Conservation (phyloP, 257 asterid genomes). For the Jacaranda mimosifolia region DNA sequence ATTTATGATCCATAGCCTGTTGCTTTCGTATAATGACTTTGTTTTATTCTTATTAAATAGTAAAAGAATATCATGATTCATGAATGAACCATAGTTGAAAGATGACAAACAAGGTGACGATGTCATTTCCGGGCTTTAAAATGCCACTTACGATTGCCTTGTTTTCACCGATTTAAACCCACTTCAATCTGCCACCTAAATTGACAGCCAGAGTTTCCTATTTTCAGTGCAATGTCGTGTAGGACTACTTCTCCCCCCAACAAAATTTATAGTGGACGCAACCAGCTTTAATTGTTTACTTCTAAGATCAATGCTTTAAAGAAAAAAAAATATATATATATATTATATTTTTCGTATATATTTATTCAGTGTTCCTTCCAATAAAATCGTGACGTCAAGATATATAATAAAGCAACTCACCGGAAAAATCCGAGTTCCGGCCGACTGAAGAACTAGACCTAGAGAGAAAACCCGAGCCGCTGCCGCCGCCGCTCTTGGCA, state of each 20-base stretch:
- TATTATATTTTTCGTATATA: no score
- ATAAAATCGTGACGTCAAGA: no score
- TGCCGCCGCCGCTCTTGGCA: conserved; percentile 26
- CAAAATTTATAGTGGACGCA: conserved; percentile 14
- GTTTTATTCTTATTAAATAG: not conserved
- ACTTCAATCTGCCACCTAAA: conserved; percentile 16
- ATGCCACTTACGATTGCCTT: not conserved
- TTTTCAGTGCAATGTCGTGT: conserved; percentile 35
- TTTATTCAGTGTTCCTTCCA: no score
- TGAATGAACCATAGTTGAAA: not conserved
- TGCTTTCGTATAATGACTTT: not conserved
- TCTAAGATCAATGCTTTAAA: not conserved
- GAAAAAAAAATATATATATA: not conserved
- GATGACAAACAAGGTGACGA: not conserved
- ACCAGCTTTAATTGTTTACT: conserved; percentile 11
- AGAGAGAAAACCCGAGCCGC: conserved; percentile 42
- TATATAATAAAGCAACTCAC: conserved; percentile 44
- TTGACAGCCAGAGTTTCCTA: conserved; percentile 25
- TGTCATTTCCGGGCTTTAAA: not conserved
- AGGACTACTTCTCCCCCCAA: conserved; percentile 21
- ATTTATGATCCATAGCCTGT: no score
- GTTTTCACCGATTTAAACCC: conserved; percentile 9
- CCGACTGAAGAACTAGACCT: conserved; percentile 42
- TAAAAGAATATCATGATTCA: not conserved
- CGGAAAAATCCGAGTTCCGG: conserved; percentile 68